A percentile compares a stretch with the other conserved stretches of the same genome.
Conservation (phyloP, 805 yeast genomes). For the Myxozyma nipponensis region DNA sequence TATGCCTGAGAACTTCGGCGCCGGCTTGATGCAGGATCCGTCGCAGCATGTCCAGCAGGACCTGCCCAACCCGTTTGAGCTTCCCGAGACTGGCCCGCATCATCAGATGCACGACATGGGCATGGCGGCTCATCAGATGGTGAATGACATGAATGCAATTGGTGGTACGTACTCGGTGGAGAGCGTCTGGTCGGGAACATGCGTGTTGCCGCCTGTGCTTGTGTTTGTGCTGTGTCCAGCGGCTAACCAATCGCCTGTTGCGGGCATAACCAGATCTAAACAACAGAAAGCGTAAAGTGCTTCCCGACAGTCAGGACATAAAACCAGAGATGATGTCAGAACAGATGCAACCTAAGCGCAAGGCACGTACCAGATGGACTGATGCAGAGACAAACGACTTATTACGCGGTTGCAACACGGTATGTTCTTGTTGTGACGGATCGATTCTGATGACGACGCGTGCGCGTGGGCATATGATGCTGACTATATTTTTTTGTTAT, state of each 20-base stretch:
- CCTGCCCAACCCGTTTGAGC: background rate
- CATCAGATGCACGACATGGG: background rate
- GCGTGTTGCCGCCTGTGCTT: background rate
- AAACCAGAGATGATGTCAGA: background rate
- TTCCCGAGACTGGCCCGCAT: background rate
- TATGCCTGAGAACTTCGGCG: background rate
- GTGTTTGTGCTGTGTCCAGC: background rate
- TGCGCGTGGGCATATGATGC: background rate
- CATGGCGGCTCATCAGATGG: background rate
- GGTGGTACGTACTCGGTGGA: background rate
- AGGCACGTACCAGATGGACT: slow-evolving; percentile 38
- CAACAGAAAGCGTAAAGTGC: background rate
- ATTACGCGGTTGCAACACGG: slow-evolving; percentile 42
- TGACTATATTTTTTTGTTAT: background rate
- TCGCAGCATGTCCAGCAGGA: background rate
- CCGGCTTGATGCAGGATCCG: background rate
- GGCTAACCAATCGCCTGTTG: background rate
- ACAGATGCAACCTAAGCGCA: slow-evolving; percentile 16
- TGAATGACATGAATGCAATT: background rate
- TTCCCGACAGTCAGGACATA: background rate
- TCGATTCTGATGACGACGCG: no score
- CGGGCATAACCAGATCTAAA: background rate
- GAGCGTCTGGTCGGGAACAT: background rate
- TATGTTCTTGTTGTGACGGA: no score
- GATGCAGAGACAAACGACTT: slow-evolving; percentile 43